Evolutionary conservation across 2,329 filamentous ascomycete genomes (phyloP), one percentile per base, ranked within the genome.

Genomic region (Gaeumannomyces sp.): DNA sequence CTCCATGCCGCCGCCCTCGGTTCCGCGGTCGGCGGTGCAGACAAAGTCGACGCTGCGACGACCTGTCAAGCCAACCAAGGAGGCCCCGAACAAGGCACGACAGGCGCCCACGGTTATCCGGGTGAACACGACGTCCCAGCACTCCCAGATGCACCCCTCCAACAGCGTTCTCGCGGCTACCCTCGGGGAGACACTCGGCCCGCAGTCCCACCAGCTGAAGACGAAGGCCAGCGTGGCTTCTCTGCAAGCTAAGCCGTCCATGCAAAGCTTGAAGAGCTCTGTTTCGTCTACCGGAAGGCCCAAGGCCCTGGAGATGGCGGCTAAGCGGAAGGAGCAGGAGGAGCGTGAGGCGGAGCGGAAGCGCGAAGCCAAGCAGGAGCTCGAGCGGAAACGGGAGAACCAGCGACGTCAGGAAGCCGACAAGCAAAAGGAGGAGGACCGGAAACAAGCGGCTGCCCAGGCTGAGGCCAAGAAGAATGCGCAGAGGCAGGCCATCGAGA

Each of bases 251-350:
- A 87, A 86, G 68, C 70, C 77, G 4, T 84, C 84, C 1, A 71
- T 79, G 11, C 79, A 83, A 64, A 91, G 84, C 71, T 80, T 93
- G 64, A 91, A 90, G 74, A 84, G 81, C 70, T 86, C 85, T 8
- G 80, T 80, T 8, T 86, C 86, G n/a, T 83, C 87, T 38, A 81
- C 80, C n/a, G 81, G 84, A 2, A 86, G 88, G 63, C 84, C 88
- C 0, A 91, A 90, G 73, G 89, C 90, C 2, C 79, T 93, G 28
- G 87, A 93, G 64, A 81, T 90, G 61, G 91, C 89, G 2, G 90
- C 91, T 56, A 89, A 88, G 72, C 93, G 93, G 76, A 94, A 90
- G 73, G 92, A 96, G 74, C 89, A 88, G 73, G 93, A 96, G 70
- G 92, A 96, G 73, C 86, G 88, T 61, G 91, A 93, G 68, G 86